A percentile compares a stretch with the other conserved stretches of the same genome.
Evolutionary conservation across 2,329 filamentous ascomycete genomes (phyloP).

Genomic region (Fusarium coffeatum): DNA sequence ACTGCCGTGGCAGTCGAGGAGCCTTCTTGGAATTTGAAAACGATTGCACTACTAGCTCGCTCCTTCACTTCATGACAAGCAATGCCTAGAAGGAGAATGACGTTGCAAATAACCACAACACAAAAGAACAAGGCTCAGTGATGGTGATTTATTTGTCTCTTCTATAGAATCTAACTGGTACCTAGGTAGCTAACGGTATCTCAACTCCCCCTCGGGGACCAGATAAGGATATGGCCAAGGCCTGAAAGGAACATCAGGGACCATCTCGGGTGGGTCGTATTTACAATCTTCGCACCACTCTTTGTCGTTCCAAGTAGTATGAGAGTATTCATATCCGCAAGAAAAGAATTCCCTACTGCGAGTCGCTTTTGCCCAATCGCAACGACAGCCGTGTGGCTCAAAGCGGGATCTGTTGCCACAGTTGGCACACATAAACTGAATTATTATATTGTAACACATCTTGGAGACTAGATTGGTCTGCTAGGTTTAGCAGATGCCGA

Average conservation of each 20-base stretch:
- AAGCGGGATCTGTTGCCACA: neutral
- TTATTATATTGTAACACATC: neutral
- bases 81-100: accelerated
- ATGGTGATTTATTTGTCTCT: neutral
- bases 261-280: neutral
- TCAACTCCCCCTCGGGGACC: neutral
- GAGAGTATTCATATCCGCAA: neutral
- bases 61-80: neutral
- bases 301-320: neutral
- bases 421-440: neutral
- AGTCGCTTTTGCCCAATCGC: neutral
- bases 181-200: neutral
- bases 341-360: neutral
- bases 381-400: neutral
- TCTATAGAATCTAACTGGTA: neutral
- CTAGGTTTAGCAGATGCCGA: accelerated
- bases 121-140: accelerated
- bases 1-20: neutral
- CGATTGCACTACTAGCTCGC: neutral
- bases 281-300: neutral
- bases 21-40: neutral
- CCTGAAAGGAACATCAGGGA: neutral
- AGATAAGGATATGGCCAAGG: neutral
- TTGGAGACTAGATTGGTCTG: neutral
- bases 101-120: neutral